Conservation (phyloP, 352 stramenopile species). For the Pythium biforme region DNA sequence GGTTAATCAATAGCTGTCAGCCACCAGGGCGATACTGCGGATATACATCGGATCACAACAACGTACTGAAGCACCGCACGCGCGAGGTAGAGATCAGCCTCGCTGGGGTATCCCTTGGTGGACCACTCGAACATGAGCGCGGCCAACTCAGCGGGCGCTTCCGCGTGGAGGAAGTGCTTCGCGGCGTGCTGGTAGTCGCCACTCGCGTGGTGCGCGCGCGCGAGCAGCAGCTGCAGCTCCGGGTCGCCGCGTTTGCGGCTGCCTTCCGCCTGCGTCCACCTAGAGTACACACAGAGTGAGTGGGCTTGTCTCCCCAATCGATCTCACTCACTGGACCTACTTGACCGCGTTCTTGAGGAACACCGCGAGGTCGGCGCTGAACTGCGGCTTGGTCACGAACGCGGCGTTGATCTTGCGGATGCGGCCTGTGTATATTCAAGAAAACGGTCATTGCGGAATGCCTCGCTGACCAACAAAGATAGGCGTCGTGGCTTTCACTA, state of each 20-base stretch:
- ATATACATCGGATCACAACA: neutral
- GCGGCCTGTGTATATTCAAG: constrained; percentile 21
- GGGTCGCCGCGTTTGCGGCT: constrained; percentile 74
- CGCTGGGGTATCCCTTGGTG: constrained; percentile 68
- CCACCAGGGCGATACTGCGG: neutral
- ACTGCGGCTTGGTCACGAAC: constrained; percentile 66
- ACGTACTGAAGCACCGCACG: constrained; percentile 79
- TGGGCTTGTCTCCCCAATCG: no score
- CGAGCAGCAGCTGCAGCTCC: constrained; percentile 70
- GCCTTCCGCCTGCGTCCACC: constrained; percentile 67
- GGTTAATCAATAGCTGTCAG: neutral
- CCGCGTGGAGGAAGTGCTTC: constrained; percentile 81
- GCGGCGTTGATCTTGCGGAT: constrained; percentile 62
- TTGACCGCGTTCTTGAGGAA: constrained; percentile 84
- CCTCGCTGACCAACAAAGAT: no score
- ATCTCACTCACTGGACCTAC: no score
- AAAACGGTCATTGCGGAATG: no score
- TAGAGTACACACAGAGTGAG: neutral
- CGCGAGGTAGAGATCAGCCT: constrained; percentile 78
- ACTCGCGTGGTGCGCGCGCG: constrained; percentile 48
- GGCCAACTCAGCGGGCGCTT: constrained; percentile 67
- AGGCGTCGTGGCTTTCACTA: constrained; percentile 2
- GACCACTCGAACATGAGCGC: constrained; percentile 78
- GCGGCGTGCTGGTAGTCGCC: constrained; percentile 61
- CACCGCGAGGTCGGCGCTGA: constrained; percentile 58